These are phyloP conservation scores for Chrysosporium keratinophilum DNA, from an alignment of 2,329 filamentous ascomycete species.

Conservation along the genomic window DNA sequence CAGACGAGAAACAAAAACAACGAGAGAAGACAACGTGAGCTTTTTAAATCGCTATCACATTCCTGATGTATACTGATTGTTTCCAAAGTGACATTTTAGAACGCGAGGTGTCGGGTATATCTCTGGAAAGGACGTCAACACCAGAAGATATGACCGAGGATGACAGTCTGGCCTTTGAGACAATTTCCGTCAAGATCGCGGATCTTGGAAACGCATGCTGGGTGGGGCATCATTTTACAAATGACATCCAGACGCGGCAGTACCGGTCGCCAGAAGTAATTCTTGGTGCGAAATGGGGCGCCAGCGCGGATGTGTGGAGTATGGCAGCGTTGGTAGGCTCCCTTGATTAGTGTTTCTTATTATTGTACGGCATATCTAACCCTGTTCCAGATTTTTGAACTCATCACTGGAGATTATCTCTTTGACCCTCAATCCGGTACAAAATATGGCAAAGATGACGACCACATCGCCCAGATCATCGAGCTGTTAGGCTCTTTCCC, in stretches of 20 bases:
- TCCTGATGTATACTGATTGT: constrained; percentile 1
- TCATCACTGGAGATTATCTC: constrained; percentile 96
- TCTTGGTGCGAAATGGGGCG: constrained; percentile 92
- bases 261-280: constrained; percentile 97
- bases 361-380: constrained; percentile 7
- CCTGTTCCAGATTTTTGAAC: constrained; percentile 67
- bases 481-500: constrained; percentile 90
- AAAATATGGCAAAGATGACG: constrained; percentile 98
- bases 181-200: constrained; percentile 97
- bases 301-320: constrained; percentile 98
- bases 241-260: constrained; percentile 96
- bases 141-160: constrained; percentile 58
- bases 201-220: constrained; percentile 97
- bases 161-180: constrained; percentile 46
- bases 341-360: not conserved
- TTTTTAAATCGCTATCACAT: not conserved
- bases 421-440: constrained; percentile 98
- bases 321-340: constrained; percentile 88
- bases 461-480: constrained; percentile 98
- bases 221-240: constrained; percentile 98
- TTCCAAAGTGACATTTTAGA: constrained; percentile 70
- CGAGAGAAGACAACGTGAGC: constrained; percentile 88
- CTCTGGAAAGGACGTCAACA: constrained; percentile 64
- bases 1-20: constrained; percentile 62
- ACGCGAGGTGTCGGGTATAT: constrained; percentile 88